Evolutionary conservation across 805 yeast genomes (phyloP).

Genomic region (Debaryomyces castellii): DNA sequence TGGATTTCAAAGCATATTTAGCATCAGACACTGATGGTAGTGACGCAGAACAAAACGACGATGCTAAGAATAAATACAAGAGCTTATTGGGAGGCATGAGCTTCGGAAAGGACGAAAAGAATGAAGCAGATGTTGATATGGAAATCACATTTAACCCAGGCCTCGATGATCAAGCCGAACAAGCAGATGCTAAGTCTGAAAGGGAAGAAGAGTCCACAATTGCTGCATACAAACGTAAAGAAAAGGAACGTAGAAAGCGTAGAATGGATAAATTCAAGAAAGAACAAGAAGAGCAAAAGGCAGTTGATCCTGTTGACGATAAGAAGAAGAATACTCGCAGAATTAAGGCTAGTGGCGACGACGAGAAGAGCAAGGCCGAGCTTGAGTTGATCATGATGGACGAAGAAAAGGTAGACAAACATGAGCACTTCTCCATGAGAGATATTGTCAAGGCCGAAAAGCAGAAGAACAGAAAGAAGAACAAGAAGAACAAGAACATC

Average conservation of each 20-base stretch:
- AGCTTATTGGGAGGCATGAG: conserved; percentile 47
- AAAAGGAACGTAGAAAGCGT: conserved; percentile 85
- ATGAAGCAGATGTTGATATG: conserved; percentile 77
- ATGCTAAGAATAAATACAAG: conserved; percentile 58
- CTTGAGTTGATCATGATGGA: conserved; percentile 74
- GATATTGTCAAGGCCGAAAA: conserved; percentile 76
- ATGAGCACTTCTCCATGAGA: conserved; percentile 73
- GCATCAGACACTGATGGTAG: conserved; percentile 52
- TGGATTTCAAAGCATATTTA: conserved; percentile 89
- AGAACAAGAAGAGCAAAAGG: conserved; percentile 45
- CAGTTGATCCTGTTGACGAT: neutral
- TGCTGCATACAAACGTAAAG: conserved; percentile 79
- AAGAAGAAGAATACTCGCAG: conserved; percentile 11
- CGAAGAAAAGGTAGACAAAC: conserved; percentile 41
- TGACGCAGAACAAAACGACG: conserved; percentile 20
- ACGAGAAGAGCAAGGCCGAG: conserved; percentile 52
- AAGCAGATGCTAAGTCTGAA: conserved; percentile 23
- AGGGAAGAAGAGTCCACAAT: conserved; percentile 72
- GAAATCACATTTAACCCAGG: conserved; percentile 96
- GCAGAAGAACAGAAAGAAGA: conserved; percentile 45
- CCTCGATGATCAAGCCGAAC: conserved; percentile 45
- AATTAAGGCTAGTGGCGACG: conserved; percentile 14
- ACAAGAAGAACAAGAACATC: conserved; percentile 46
- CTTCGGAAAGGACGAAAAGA: conserved; percentile 19
- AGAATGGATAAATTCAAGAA: conserved; percentile 77